Evolutionary conservation across 495 filamentous ascomycete species (phyloP), one percentile per base, ranked within the genome.

Genomic region (Cercophora sp.): DNA sequence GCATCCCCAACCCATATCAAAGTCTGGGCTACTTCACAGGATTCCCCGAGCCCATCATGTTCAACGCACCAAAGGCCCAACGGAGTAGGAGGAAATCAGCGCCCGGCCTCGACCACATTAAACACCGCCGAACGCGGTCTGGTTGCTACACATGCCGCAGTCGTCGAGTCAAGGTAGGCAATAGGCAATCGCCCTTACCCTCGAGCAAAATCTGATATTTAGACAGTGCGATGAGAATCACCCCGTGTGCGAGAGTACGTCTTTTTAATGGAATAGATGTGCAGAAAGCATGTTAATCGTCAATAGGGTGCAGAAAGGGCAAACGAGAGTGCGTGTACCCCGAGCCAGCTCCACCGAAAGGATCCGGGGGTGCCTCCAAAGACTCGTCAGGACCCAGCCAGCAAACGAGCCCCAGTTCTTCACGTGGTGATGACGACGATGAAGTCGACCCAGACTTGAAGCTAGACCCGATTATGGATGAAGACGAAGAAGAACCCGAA

Each of bases 101-200:
- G n/a, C 70, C 79, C 4, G 79, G 82, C 13, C 65, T 77, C 13
- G 91, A 96, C 49, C 85, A 88, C 58, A 87, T 95, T 59, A 98
- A 96, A 66, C 92, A 96, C 62, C 86, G 91, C 43, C 84, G 93
- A 54, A 96, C 93, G 39, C 78, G 93, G 56, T 96, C 88, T 51
- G 93, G 93, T 27, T 98, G 93, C 71, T 96, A 87, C 69, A 98
- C 93, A 11, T 98, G 93, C 65, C 82, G 93, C 60, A 81, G 83
- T 52, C 80, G 93, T 39, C 79, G 93, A 57, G 90, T 98, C 50
- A 98, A 98, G 82, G 88, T 89, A 77, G 54, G 11, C 26, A 20
- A 31, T 19, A 0, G n/a, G 20, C 13, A 18, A 11, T 43, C 8
- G 20, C n/a, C 26, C 15, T 15, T 5, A 8, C 18, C 9, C 1